Base-by-base conservation (phyloP, 352 stramenopile species). In the Pythium aquatile region DNA sequence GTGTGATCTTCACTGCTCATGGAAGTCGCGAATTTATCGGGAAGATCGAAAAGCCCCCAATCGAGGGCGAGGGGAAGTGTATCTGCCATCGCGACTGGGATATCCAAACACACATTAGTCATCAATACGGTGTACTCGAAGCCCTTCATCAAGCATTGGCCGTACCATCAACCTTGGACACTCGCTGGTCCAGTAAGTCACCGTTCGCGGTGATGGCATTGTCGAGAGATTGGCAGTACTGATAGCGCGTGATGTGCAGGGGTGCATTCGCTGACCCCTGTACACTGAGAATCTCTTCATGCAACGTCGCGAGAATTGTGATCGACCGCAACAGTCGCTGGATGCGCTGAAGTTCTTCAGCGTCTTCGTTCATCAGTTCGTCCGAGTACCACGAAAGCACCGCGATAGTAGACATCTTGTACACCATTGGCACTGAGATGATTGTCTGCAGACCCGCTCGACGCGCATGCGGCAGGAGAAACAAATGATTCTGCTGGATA, bases 1-100 rank as follows among this genome's bases (percentile, higher is more conserved):
- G 61, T 63, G 58, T 94, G 85, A 61, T 94, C 85, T 81, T 94
- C 85, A 35, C 85, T 94, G 66, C 74, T 94, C 85, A 94, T 91
- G 0, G 85, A 91, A 2, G 77, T 89, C 8, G 85, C 83, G 11
- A 94, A 60, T 37, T 68, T 79, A 28, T 90, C 57, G 3, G 88
- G 71, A 55, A 84, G 77, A 44, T 92, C 80, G 47, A 91, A 92
- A 28, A 94, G 63, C 0, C 71, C 72, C 85, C 85, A 94, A 39
- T 90, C 77, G 4, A 94, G 65, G 3, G 83, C 83, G n/a, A 94
- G 68, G 5, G 81, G 75, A 24, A 85, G 63, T 0, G 72, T 78
- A 58, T 94, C 78, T 9, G 78, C 76, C 40, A 87, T 65, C 5
- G 51, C 54, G 17, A 90, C 85, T 93, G 49, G 59, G 57, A 13